phyloP scores from a whole-genome alignment of 2,329 filamentous ascomycete genomes.

The Myriosclerotinia curreyana region DNA sequence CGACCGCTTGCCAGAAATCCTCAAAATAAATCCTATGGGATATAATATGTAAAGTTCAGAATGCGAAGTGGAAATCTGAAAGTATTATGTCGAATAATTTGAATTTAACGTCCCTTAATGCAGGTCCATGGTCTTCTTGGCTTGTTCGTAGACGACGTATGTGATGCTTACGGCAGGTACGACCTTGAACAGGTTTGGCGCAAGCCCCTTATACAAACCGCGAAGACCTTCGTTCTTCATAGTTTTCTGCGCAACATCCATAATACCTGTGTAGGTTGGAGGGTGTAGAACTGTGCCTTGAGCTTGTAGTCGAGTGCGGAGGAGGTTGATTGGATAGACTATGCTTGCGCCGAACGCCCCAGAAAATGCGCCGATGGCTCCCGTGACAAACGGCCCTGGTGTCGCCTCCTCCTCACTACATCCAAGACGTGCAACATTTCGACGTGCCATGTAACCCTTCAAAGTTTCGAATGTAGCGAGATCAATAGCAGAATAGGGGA shows the following conservation, averaged over 20 bases:
- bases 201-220: slow-evolving; percentile 91
- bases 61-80: not conserved
- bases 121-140: slow-evolving; percentile 64
- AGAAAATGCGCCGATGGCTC: slow-evolving; percentile 84
- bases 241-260: slow-evolving; percentile 83
- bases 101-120: not conserved
- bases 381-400: slow-evolving; percentile 79
- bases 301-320: slow-evolving; percentile 87
- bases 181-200: slow-evolving; percentile 93
- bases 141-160: slow-evolving; percentile 89
- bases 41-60: not conserved
- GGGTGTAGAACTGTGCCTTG: slow-evolving; percentile 93
- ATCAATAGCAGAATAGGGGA: slow-evolving; percentile 95
- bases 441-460: slow-evolving; percentile 69
- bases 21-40: not conserved
- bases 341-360: slow-evolving; percentile 90
- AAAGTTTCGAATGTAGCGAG: slow-evolving; percentile 93
- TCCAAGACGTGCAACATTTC: slow-evolving; percentile 65
- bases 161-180: slow-evolving; percentile 94
- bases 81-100: not conserved
- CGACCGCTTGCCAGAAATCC: not conserved
- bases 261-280: slow-evolving; percentile 83
- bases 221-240: slow-evolving; percentile 76
- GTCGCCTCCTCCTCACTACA: slow-evolving; percentile 80
- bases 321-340: slow-evolving; percentile 91